Conservation (phyloP, 306 rosid species). For the Cicer chorassanicum region DNA sequence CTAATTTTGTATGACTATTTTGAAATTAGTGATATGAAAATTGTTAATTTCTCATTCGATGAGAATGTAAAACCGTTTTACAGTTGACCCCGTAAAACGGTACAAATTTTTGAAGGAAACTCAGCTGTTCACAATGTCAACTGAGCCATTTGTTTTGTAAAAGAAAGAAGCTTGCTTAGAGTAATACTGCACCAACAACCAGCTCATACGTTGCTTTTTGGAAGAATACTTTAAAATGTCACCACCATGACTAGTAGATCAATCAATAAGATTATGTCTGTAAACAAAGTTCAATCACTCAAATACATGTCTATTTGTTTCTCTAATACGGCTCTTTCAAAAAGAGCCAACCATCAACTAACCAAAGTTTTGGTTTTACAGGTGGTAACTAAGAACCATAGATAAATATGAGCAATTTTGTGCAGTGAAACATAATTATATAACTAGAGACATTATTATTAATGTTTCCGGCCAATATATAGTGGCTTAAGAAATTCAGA, state of each 20-base stretch:
- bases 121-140: no score
- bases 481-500: conserved; percentile 10
- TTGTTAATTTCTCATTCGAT: no score
- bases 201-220: neutral
- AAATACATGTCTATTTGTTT: no score
- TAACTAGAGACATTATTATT: neutral
- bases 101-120: no score
- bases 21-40: no score
- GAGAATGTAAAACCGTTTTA: no score
- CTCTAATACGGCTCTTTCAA: neutral
- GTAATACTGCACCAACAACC: neutral
- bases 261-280: neutral
- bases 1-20: no score
- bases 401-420: conserved; percentile 15
- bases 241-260: neutral
- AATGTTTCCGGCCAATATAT: neutral
- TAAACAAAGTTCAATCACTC: no score
- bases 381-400: neutral
- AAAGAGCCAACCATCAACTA: neutral
- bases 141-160: no score
- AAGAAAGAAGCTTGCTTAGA: neutral
- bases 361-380: conserved; percentile 13
- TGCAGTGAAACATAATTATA: neutral
- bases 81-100: no score
- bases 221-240: neutral